Evolutionary conservation across 176 grass and related monocot species (phyloP), one percentile per base, ranked within the genome.

Genomic region (Microstegium vimineum): DNA sequence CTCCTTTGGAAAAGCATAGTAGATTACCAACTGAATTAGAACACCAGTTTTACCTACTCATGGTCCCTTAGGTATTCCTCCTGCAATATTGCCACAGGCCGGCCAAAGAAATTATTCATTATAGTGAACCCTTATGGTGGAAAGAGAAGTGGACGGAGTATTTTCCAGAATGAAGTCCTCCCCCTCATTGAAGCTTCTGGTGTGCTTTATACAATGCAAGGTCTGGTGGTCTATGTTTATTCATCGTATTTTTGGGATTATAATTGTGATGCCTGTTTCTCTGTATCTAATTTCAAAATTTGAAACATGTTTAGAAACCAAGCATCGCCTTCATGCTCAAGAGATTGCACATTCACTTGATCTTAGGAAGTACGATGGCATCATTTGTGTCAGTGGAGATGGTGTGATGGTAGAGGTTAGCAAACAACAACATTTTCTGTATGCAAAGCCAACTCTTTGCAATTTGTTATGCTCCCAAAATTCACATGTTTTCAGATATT

Each of bases 81-180:
- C 75, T 83, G 17, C 43, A 63, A 52, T 42, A 72, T 28, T 85
- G 77, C 31, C 25, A 85, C 74, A 99, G 97, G 89, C 27, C 91
- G 97, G 5, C 93, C 97, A 40, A 99, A 94, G 91, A 89, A 78
- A 52, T 72, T 99, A 57, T 89, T 94, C 42, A 87, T 99, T 81
- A 90, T 99, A 90, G 77, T 99, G 43, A 99, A 99, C 71, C 97
- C 97, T 74, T 99, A 90, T 49, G 97, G 97, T 81, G 97, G 97
- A 27, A 99, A 94, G 68, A 91, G 70, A 92, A 78, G 87, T 61
- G 97, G 84, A 17, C 74, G 76, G 4, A 87, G 20, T 71, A 91
- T 92, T 63, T 99, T 96, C 77, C 72, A 91, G 49, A 85, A 70
- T 30, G 89, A 94, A 78, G 89, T 99, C 26, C 65, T 85, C 66